Evolutionary conservation across 305 asterid species (phyloP).

Genomic region (Euphrasia arctica): DNA sequence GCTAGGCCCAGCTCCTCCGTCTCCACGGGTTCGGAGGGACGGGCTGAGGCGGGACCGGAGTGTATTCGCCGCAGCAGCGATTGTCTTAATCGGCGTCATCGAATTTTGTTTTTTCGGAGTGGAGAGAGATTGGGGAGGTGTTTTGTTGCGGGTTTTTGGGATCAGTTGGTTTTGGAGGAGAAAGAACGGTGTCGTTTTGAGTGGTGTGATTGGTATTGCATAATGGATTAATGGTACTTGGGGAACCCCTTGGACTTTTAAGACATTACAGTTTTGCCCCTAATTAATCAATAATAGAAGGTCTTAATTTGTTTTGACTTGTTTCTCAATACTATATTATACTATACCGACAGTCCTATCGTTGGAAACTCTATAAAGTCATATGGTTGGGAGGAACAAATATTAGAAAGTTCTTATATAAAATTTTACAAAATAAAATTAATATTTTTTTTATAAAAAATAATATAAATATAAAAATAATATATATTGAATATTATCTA

Average conservation of each 20-base stretch:
- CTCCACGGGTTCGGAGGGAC: constrained; percentile 51
- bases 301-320: too few species aligned
- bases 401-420: too few species aligned
- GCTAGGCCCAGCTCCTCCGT: constrained; percentile 57
- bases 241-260: background rate
- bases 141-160: background rate
- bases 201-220: background rate
- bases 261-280: background rate
- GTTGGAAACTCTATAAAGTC: too few species aligned
- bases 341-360: too few species aligned
- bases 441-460: too few species aligned
- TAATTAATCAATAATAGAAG: background rate
- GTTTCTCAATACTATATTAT: too few species aligned
- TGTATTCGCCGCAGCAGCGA: constrained; percentile 58
- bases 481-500: too few species aligned
- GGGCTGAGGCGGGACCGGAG: constrained; percentile 56
- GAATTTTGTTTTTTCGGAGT: background rate
- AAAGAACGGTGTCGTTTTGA: background rate
- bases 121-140: constrained; percentile 25
- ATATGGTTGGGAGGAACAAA: too few species aligned
- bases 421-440: too few species aligned
- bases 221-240: background rate
- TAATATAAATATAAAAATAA: too few species aligned
- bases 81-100: background rate
- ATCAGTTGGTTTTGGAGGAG: background rate